A percentile compares a stretch with the other conserved stretches of the same genome.
These are phyloP conservation scores for Citrus sinensis DNA, from an alignment of 345 rosid genomes.

Conservation along the genomic window DVS_A1.0 CM039164.1:21118001-21118500, in stretches of 20 bases:
- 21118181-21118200: constrained; percentile 41
- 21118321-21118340: not conserved
- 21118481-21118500: not conserved
- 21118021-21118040: constrained; percentile 24
- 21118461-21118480: not conserved
- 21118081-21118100: constrained; percentile 7
- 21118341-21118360: not conserved
- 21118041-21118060: constrained; percentile 18
- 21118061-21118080: not conserved
- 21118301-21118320: not conserved
- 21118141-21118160: constrained; percentile 85
- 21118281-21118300: not conserved
- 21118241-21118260: not conserved
- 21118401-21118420: not conserved
- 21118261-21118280: not conserved
- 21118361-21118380: not conserved
- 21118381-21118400: not conserved
- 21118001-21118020: constrained; percentile 52
- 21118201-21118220: constrained; percentile 4
- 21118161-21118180: constrained; percentile 80
- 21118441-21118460: not conserved
- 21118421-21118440: not conserved
- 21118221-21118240: not conserved
- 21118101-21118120: constrained; percentile 56
- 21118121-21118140: constrained; percentile 81